Base-by-base conservation (phyloP, 2,329 filamentous ascomycete genomes). In the Phialophora chinensis region DNA sequence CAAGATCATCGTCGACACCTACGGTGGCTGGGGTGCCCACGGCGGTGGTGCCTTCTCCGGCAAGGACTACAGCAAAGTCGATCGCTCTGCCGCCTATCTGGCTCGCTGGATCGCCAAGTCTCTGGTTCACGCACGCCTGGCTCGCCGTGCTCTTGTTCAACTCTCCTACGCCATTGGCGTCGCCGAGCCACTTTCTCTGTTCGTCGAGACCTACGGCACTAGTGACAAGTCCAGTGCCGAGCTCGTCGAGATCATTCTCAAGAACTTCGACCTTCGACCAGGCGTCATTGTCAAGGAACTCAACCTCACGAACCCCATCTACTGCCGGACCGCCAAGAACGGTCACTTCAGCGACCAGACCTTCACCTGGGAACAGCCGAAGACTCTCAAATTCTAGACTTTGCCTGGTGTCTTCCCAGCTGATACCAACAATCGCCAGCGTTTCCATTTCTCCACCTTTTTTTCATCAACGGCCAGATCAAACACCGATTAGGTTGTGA, bases 11-110 rank as follows among this genome's bases (percentile, higher is more conserved):
- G 95, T 99, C 80, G 95, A 99, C 85, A 98, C 95, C 81, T 99
- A 99, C 85, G 95, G 95, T 86, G 95, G 95, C 77, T 98, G 95
- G 95, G 95, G 95, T 85, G 95, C 95, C 76, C 95, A 99, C 87
- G 95, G 95, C 87, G 95, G 95, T 87, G 95, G 95, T 90, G 95
- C 95, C 82, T 99, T 99, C 91, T 98, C 95, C 77, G 95, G 95
- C 78, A 99, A 99, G 90, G 95, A 99, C 83, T 99, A 97, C 89
- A 97, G 93, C 88, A 99, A 99, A 89, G 95, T 99, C 83, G 95
- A 99, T 81, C 92, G 95, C 76, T 98, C 95, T 62, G 95, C 95
- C 73, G 95, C 95, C 78, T 99, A 99, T 85, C 89, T 98, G 75
- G 93, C 88, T 74, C 93, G 95, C 80, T 99, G 95, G 95, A 93